These are phyloP conservation scores for Carallia pectinifolia DNA, from an alignment of 345 rosid species.

Conservation along the genomic window DNA sequence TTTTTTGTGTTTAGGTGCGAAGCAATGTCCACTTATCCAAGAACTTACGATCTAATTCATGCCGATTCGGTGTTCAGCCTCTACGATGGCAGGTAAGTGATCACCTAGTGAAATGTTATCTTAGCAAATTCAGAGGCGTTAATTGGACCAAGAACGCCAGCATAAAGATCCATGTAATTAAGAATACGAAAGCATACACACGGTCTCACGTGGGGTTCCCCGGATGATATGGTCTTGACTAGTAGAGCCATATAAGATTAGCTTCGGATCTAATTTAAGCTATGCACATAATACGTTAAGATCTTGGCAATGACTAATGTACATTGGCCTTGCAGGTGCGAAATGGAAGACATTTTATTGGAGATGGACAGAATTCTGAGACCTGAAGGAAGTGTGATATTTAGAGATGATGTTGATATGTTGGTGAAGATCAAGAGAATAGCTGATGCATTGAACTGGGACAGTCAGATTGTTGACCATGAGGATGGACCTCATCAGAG, in stretches of 20 bases:
- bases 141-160: too few relatives aligned
- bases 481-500: slow-evolving; percentile 60
- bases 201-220: too few relatives aligned
- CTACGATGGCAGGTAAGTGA: slow-evolving; percentile 36
- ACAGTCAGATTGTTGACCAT: slow-evolving; percentile 51
- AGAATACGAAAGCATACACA: too few relatives aligned
- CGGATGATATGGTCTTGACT: not conserved
- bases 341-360: slow-evolving; percentile 47
- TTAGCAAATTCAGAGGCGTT: too few relatives aligned
- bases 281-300: too few relatives aligned
- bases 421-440: slow-evolving; percentile 52
- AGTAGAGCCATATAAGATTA: too few relatives aligned
- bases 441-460: slow-evolving; percentile 47
- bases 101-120: not conserved
- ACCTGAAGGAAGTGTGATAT: slow-evolving; percentile 58
- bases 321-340: slow-evolving; percentile 39
- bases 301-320: not conserved
- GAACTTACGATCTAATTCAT: slow-evolving; percentile 54
- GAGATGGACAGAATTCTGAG: slow-evolving; percentile 70
- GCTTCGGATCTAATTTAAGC: not conserved
- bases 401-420: slow-evolving; percentile 56
- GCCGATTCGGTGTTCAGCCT: slow-evolving; percentile 37
- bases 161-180: too few relatives aligned
- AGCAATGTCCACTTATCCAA: slow-evolving; percentile 59
- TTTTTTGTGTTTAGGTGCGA: slow-evolving; percentile 41